phyloP scores from a whole-genome alignment of 2,329 filamentous ascomycete species.

The Botryotinia narcissicola region DNA sequence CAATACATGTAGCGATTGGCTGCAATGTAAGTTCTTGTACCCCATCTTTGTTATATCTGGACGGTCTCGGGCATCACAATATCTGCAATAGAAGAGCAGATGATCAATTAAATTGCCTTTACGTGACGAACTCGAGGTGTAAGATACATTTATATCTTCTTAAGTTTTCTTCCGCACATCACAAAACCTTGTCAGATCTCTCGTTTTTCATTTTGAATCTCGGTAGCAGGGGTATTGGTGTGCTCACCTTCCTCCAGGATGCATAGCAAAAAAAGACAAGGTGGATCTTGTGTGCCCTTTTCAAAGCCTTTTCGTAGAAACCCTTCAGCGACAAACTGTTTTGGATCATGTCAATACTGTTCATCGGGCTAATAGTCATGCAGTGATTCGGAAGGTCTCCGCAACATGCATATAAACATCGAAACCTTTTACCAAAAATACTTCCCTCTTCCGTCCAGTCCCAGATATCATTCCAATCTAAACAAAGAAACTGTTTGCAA shows the following conservation, averaged over 20 bases:
- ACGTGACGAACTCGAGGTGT: neutral
- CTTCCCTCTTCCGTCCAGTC: neutral
- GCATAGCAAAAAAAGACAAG: neutral
- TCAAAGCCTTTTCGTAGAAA: neutral
- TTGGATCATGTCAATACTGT: neutral
- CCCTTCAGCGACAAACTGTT: neutral
- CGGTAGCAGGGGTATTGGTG: neutral
- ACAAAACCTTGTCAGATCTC: neutral
- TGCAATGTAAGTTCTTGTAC: neutral
- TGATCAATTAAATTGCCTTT: neutral
- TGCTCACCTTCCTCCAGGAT: neutral
- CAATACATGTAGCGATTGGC: neutral
- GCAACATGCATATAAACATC: neutral
- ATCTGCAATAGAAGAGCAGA: neutral
- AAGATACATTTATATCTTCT: neutral
- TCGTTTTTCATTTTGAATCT: neutral
- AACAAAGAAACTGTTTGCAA: neutral
- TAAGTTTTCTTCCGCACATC: neutral
- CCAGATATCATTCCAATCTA: neutral
- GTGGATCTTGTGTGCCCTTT: neutral
- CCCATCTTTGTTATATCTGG: neutral
- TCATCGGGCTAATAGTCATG: neutral
- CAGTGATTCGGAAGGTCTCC: neutral
- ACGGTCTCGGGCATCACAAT: neutral
- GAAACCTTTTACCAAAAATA: neutral